A percentile compares a stretch with the other conserved stretches of the same genome.
Conservation (phyloP, 768 basidiomycete genomes). For the Paxillus rubicundulus region DNA sequence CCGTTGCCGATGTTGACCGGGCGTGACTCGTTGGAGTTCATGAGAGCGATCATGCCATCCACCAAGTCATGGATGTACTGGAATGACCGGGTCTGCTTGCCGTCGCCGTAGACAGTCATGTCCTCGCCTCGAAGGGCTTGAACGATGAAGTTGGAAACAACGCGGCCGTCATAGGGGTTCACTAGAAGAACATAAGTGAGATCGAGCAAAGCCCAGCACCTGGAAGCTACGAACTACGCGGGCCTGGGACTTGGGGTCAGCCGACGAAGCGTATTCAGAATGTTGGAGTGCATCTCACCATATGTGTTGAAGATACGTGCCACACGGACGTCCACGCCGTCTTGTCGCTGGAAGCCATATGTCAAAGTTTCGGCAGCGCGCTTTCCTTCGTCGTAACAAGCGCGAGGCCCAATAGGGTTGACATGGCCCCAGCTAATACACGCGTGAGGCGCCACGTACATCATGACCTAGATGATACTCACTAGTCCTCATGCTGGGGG, state of each 20-base stretch:
- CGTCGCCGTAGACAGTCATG: conserved; percentile 96
- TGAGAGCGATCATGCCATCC: conserved; percentile 88
- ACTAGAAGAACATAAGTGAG: conserved; percentile 45
- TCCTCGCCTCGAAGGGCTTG: conserved; percentile 95
- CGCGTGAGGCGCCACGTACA: conserved; percentile 14
- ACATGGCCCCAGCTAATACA: conserved; percentile 88
- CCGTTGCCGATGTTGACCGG: conserved; percentile 96
- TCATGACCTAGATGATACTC: conserved; percentile 28
- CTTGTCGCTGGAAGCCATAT: conserved; percentile 93
- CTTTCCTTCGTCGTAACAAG: conserved; percentile 99
- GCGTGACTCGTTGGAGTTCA: conserved; percentile 92
- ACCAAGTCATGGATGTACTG: conserved; percentile 98
- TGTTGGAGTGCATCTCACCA: conserved; percentile 37
- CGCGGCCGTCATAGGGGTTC: conserved; percentile 96
- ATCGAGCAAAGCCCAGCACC: conserved; percentile 9
- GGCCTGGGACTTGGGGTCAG: conserved; percentile 33
- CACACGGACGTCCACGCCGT: conserved; percentile 93
- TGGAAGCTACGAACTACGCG: conserved; percentile 61
- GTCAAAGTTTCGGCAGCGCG: conserved; percentile 98
- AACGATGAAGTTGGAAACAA: conserved; percentile 98
- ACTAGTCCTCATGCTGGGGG: conserved; percentile 96
- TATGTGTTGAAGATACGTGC: conserved; percentile 99
- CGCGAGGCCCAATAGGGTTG: conserved; percentile 96
- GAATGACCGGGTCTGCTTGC: conserved; percentile 91
- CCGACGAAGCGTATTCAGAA: background rate